Evolutionary conservation across 1,139 yeast genomes (phyloP), one percentile per base, ranked within the genome.

Genomic region (Geotrichum carabidarum): DNA sequence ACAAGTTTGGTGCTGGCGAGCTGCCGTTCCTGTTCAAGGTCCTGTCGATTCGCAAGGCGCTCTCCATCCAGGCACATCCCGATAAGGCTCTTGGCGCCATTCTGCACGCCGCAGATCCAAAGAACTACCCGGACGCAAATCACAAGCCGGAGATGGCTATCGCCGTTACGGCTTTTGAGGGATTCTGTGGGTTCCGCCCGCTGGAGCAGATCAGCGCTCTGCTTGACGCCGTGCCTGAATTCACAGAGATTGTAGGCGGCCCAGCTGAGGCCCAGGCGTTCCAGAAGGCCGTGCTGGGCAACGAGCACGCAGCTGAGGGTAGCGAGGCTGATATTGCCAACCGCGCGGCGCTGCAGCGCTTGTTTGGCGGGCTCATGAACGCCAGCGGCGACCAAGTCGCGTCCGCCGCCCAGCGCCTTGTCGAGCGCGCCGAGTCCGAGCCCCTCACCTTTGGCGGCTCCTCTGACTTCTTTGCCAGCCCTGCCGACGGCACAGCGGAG

Each of bases 121-220:
- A 83, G 65, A 87, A 93, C 73, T 93, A 94, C 71, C 99, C 98
- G 3, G 99, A 93, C 73, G 95, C 83, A 69, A 93, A 93, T 76
- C 99, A 93, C 74, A 93, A 93, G 76, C 99, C 99, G 22, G 99
- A 93, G 72, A 94, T 93, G 98, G 98, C 99, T 53, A 83, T 93
- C 69, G 99, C 99, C 9, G 83, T 93, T 54, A 91, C 98, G 17
- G 88, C 82, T 58, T 93, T 93, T 65, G 98, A 93, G 75, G 99
- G 97, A 0, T 91, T 93, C 74, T 93, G 99, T 72, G 99, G 99
- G 0, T 93, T 93, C 76, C 86, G 94, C 70, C 99, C 99, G 11
- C 79, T 91, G 65, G 79, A 78, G 47, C 85, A 90, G 71, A 79
- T 93, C 62, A 82, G 84, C 41, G 74, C 75, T 48, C 82, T 89